Percentiles rank a stretch among this genome's conserved stretches.
These are phyloP conservation scores for Myxozyma monticola DNA, from an alignment of 805 yeast species.

Conservation along the genomic window DNA sequence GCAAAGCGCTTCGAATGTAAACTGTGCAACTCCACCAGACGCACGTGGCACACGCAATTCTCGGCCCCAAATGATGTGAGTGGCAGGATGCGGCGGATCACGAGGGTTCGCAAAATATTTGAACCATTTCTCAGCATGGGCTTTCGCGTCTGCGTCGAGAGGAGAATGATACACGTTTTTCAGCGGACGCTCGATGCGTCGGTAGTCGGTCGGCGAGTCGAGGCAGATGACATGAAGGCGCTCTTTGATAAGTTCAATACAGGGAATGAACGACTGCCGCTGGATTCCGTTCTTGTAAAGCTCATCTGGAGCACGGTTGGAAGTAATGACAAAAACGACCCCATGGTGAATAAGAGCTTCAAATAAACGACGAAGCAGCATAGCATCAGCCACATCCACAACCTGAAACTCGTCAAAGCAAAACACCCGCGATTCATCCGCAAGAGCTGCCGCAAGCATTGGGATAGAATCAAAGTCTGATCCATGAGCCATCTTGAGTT, in stretches of 20 bases:
- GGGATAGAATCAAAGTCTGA: conserved; percentile 81
- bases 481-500: conserved; percentile 64
- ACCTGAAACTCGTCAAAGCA: conserved; percentile 98
- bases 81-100: conserved; percentile 38
- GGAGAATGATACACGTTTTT: conserved; percentile 79
- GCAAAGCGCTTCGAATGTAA: conserved; percentile 81
- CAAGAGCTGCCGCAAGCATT: conserved; percentile 75
- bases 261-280: conserved; percentile 86
- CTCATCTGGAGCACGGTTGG: conserved; percentile 93
- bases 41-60: conserved; percentile 71
- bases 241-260: conserved; percentile 74
- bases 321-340: conserved; percentile 84
- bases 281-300: conserved; percentile 92
- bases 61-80: conserved; percentile 81
- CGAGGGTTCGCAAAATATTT: conserved; percentile 61
- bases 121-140: conserved; percentile 78
- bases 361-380: conserved; percentile 80
- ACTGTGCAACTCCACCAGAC: conserved; percentile 81
- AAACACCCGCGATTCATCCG: conserved; percentile 70
- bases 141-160: conserved; percentile 53
- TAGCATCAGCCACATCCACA: conserved; percentile 98
- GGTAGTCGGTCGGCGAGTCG: conserved; percentile 90
- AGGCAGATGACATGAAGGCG: conserved; percentile 75
- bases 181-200: conserved; percentile 81
- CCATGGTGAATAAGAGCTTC: conserved; percentile 66